These are phyloP conservation scores for Aschersonia sp. DNA, from an alignment of 2,329 filamentous ascomycete genomes.

Conservation along the genomic window DNA sequence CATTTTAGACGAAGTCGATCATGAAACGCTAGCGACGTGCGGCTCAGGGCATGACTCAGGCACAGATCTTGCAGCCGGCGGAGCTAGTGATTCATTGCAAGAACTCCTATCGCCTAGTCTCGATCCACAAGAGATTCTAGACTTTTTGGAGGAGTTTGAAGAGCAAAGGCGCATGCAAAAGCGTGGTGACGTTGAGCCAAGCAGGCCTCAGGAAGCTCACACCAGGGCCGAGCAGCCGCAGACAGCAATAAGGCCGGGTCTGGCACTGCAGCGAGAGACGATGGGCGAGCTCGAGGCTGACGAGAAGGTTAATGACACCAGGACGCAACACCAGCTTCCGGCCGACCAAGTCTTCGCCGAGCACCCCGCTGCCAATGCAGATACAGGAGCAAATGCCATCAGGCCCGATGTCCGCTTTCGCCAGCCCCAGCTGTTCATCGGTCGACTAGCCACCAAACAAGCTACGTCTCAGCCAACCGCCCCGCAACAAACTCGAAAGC, in stretches of 20 bases:
- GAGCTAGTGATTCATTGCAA: not conserved
- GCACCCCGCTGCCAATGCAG: too few species aligned
- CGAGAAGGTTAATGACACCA: too few species aligned
- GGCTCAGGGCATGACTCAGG: not conserved
- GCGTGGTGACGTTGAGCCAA: not conserved
- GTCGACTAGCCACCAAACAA: constrained; percentile 8
- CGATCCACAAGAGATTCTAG: constrained; percentile 4
- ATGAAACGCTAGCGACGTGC: constrained; percentile 1
- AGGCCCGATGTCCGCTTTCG: constrained; percentile 1
- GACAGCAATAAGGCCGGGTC: not conserved
- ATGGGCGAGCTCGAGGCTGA: not conserved
- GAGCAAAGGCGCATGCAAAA: not conserved
- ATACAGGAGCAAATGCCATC: not conserved
- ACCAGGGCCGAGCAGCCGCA: not conserved
- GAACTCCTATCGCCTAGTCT: not conserved
- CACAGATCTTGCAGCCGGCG: too few species aligned
- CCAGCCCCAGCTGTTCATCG: constrained; percentile 12
- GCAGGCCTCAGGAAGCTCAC: not conserved
- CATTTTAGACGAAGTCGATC: not conserved
- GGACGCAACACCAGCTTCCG: too few species aligned
- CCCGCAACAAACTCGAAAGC: constrained; percentile 1
- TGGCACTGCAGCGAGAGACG: not conserved
- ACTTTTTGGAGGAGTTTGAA: constrained; percentile 3
- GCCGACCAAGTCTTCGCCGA: too few species aligned
- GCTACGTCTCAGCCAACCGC: constrained; percentile 3